A percentile compares a stretch with the other conserved stretches of the same genome.
Evolutionary conservation across 352 stramenopile genomes (phyloP).

Genomic region (Pythium pectinolyticum): DNA sequence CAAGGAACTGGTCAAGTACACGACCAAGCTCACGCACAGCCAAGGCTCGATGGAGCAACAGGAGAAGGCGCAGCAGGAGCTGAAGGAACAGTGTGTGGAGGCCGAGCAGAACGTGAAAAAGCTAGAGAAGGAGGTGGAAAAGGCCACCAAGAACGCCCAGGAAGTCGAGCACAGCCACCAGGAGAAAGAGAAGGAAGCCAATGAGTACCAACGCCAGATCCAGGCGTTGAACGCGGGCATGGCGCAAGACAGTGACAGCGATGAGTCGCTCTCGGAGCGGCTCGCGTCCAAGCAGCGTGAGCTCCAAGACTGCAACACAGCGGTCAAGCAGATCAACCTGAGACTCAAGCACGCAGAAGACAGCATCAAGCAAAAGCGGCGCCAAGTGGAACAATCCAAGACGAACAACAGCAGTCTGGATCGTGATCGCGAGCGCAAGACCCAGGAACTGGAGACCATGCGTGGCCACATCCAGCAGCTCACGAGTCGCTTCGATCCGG

Average conservation of each 20-base stretch:
- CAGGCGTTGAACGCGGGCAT: conserved; percentile 87
- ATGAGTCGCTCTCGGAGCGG: conserved; percentile 76
- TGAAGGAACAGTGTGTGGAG: conserved; percentile 75
- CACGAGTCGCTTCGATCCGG: conserved; percentile 69
- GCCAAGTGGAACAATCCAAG: conserved; percentile 66
- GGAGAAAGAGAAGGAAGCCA: conserved; percentile 62
- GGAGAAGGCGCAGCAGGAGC: conserved; percentile 50
- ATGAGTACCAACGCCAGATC: conserved; percentile 81
- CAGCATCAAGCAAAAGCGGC: conserved; percentile 75
- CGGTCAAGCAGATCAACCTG: conserved; percentile 91
- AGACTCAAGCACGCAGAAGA: conserved; percentile 93
- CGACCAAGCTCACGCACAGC: conserved; percentile 77
- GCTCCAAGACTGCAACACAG: conserved; percentile 74
- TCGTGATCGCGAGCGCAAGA: conserved; percentile 63
- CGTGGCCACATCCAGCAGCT: conserved; percentile 52
- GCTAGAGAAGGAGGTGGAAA: conserved; percentile 83
- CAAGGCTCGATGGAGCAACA: conserved; percentile 73
- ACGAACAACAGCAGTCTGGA: conserved; percentile 77
- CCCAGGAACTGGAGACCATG: conserved; percentile 66
- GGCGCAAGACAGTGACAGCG: conserved; percentile 67
- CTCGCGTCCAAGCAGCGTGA: conserved; percentile 79
- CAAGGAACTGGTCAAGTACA: conserved; percentile 84
- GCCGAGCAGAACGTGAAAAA: conserved; percentile 75
- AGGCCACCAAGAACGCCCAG: conserved; percentile 64
- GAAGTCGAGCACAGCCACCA: conserved; percentile 46